phyloP scores from a whole-genome alignment of 164 flowering plant species.

The Magnolia kwangsiensis region DNA sequence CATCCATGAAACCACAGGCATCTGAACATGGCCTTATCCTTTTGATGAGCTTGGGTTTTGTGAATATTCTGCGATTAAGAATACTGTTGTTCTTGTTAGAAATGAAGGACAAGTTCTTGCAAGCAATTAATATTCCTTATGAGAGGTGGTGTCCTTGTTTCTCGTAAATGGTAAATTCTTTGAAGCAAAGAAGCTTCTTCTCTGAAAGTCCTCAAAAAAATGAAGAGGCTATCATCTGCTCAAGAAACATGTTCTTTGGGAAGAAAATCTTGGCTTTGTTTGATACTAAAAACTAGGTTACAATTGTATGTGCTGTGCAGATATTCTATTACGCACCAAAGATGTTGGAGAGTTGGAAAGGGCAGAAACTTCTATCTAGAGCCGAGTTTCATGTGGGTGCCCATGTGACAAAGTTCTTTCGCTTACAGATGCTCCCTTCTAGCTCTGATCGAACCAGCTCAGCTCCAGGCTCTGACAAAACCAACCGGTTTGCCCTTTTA shows the following conservation, averaged over 20 bases:
- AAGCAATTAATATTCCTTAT: background rate
- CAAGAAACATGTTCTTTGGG: background rate
- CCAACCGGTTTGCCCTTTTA: slow-evolving; percentile 82
- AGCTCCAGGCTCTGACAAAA: slow-evolving; percentile 66
- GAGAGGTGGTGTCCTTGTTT: background rate
- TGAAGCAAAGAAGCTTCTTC: background rate
- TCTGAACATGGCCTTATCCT: no score
- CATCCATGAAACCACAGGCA: no score
- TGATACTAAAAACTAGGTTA: background rate
- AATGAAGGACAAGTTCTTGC: background rate
- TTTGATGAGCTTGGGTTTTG: no score
- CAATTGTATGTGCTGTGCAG: slow-evolving; percentile 30
- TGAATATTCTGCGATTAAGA: no score
- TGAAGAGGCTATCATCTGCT: background rate
- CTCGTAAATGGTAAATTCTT: background rate
- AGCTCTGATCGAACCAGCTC: slow-evolving; percentile 48
- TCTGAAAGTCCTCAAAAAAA: background rate
- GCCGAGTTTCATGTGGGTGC: slow-evolving; percentile 98
- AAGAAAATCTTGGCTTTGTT: background rate
- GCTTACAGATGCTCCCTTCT: slow-evolving; percentile 86
- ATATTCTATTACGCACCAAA: slow-evolving; percentile 96
- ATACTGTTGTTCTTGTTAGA: no score
- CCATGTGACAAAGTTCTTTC: slow-evolving; percentile 85
- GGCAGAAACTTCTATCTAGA: slow-evolving; percentile 92
- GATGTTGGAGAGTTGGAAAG: slow-evolving; percentile 96